Conservation (phyloP, 805 yeast species). For the Jamesozyma spencerorum region DNA sequence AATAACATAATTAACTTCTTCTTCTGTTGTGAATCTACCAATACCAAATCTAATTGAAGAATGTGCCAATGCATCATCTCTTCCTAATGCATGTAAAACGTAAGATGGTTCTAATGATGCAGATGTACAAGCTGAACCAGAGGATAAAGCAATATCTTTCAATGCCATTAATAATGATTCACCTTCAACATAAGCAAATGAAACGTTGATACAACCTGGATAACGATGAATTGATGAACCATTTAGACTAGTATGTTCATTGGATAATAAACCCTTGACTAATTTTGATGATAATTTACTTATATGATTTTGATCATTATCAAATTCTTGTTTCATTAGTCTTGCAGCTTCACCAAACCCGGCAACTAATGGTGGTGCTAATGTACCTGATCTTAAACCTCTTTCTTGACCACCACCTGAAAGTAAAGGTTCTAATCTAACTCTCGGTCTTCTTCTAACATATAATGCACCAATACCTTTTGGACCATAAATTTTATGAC, state of each 20-base stretch:
- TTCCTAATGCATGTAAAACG: conserved; percentile 92
- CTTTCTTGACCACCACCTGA: conserved; percentile 99
- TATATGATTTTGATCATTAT: conserved; percentile 65
- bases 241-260: conserved; percentile 84
- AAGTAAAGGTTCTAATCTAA: conserved; percentile 87
- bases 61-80: conserved; percentile 96
- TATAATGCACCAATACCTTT: conserved; percentile 94
- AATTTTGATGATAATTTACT: conserved; percentile 62
- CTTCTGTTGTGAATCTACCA: conserved; percentile 95
- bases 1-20: conserved; percentile 88
- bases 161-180: conserved; percentile 96
- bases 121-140: conserved; percentile 98
- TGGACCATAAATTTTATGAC: conserved; percentile 96
- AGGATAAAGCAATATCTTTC: conserved; percentile 89
- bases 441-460: conserved; percentile 96
- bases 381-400: conserved; percentile 92
- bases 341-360: conserved; percentile 98
- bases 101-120: conserved; percentile 97
- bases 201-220: conserved; percentile 91
- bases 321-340: conserved; percentile 63
- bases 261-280: conserved; percentile 58
- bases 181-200: conserved; percentile 97
- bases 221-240: conserved; percentile 71
- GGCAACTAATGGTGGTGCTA: conserved; percentile 91
- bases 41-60: conserved; percentile 96